Evolutionary conservation across 2,329 filamentous ascomycete genomes (phyloP).

Genomic region (Didymosphaeria variabile): DNA sequence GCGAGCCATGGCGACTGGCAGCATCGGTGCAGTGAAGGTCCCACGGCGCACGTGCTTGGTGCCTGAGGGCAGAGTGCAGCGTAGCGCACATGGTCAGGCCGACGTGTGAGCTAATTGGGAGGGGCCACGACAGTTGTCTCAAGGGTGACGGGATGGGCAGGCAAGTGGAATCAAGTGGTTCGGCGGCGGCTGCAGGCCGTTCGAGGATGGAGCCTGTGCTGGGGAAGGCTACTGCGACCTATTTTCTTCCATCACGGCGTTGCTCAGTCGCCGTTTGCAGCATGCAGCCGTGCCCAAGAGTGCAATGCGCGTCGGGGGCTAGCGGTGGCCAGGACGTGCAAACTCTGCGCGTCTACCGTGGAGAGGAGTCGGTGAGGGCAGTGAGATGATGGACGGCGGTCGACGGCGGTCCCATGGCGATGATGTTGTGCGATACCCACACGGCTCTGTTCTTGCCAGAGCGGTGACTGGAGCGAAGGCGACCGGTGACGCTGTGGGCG

Average conservation of each 20-base stretch:
- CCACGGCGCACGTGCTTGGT: conserved; percentile 38
- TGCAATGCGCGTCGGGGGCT: conserved; percentile 16
- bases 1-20: conserved; percentile 28
- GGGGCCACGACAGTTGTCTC: conserved; percentile 38
- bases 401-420: conserved; percentile 10
- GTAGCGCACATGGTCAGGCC: conserved; percentile 19
- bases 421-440: neutral
- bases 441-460: neutral
- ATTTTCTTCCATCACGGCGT: conserved; percentile 20
- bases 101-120: conserved; percentile 37
- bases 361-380: conserved; percentile 15
- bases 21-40: conserved; percentile 28
- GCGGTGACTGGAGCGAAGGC: neutral
- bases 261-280: conserved; percentile 23
- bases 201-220: conserved; percentile 34
- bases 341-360: too few relatives aligned
- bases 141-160: conserved; percentile 22
- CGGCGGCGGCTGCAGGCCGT: conserved; percentile 27
- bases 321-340: conserved; percentile 7
- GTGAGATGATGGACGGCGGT: conserved; percentile 4
- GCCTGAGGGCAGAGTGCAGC: conserved; percentile 25
- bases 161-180: conserved; percentile 24
- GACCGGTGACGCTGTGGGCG: conserved; percentile 7
- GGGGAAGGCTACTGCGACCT: conserved; percentile 24
- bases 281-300: conserved; percentile 41